Evolutionary conservation across 1,284 basidiomycete genomes (phyloP).

Genomic region (Earliella scabrosa): DNA sequence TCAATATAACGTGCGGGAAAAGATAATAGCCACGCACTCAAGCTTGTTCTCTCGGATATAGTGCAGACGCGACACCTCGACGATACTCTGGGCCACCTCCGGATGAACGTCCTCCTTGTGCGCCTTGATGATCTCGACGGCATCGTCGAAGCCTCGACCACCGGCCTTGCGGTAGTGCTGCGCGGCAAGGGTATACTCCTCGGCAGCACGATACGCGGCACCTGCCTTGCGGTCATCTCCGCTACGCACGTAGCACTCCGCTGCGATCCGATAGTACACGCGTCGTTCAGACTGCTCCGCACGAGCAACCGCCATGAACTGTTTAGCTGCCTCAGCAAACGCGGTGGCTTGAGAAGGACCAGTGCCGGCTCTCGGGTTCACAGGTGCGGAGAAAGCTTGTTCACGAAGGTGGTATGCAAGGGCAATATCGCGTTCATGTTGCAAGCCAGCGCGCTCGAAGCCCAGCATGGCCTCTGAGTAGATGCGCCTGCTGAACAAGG

Average conservation of each 20-base stretch:
- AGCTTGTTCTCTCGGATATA: conserved; percentile 50
- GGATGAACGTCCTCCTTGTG: conserved; percentile 38
- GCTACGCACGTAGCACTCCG: conserved; percentile 52
- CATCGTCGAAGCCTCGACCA: conserved; percentile 58
- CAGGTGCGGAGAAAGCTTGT: not conserved
- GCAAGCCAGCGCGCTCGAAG: conserved; percentile 1
- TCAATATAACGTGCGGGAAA: too few relatives aligned
- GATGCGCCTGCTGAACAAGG: not conserved
- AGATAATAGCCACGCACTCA: conserved; percentile 40
- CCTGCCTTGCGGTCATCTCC: conserved; percentile 44
- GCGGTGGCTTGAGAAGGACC: not conserved
- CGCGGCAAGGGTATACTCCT: conserved; percentile 49
- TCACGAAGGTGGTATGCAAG: not conserved
- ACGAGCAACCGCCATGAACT: not conserved
- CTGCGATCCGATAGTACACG: conserved; percentile 53
- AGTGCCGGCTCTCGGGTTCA: not conserved
- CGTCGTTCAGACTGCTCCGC: conserved; percentile 33
- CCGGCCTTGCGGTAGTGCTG: conserved; percentile 50
- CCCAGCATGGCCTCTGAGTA: not conserved
- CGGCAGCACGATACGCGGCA: not conserved
- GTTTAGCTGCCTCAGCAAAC: not conserved
- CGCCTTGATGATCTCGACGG: conserved; percentile 48
- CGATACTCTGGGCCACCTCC: conserved; percentile 44
- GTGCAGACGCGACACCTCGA: conserved; percentile 52
- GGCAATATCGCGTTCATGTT: not conserved